These are phyloP conservation scores for Aspergillus viridinutans DNA, from an alignment of 2,329 filamentous ascomycete genomes.

Conservation along the genomic window DNA sequence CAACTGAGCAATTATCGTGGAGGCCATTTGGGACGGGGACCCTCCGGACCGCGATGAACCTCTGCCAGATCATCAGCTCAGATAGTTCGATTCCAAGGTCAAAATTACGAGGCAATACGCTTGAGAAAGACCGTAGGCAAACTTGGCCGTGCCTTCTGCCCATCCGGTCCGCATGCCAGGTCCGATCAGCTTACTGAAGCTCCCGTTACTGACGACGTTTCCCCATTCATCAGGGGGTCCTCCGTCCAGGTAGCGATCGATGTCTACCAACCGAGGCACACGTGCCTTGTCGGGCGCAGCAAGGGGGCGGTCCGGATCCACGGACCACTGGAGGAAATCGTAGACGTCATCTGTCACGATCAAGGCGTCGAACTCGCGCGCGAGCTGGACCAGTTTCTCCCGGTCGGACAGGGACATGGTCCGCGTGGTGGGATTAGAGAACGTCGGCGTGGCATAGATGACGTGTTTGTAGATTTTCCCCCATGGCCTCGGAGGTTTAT, in stretches of 20 bases:
- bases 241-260: slow-evolving; percentile 66
- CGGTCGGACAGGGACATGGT: slow-evolving; percentile 71
- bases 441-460: slow-evolving; percentile 84
- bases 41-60: slow-evolving; percentile 58
- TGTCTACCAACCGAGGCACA: slow-evolving; percentile 70
- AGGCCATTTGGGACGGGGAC: slow-evolving; percentile 56
- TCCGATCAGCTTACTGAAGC: slow-evolving; percentile 81
- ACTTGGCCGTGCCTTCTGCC: slow-evolving; percentile 66
- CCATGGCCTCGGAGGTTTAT: slow-evolving; percentile 57
- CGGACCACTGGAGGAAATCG: slow-evolving; percentile 80
- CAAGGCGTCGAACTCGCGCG: slow-evolving; percentile 75
- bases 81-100: neutral
- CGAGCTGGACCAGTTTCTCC: slow-evolving; percentile 66
- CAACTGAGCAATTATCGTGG: slow-evolving; percentile 54
- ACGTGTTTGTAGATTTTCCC: slow-evolving; percentile 81
- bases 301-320: slow-evolving; percentile 21
- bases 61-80: slow-evolving; percentile 26
- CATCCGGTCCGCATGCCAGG: slow-evolving; percentile 85
- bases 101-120: slow-evolving; percentile 40
- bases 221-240: slow-evolving; percentile 64
- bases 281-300: slow-evolving; percentile 36
- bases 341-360: slow-evolving; percentile 90
- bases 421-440: slow-evolving; percentile 81
- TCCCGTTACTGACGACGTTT: slow-evolving; percentile 78
- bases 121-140: slow-evolving; percentile 58